A percentile compares a stretch with the other conserved stretches of the same genome.
Conservation (phyloP, 108 stramenopile species). For the Aurantiochytrium sp. region DNA sequence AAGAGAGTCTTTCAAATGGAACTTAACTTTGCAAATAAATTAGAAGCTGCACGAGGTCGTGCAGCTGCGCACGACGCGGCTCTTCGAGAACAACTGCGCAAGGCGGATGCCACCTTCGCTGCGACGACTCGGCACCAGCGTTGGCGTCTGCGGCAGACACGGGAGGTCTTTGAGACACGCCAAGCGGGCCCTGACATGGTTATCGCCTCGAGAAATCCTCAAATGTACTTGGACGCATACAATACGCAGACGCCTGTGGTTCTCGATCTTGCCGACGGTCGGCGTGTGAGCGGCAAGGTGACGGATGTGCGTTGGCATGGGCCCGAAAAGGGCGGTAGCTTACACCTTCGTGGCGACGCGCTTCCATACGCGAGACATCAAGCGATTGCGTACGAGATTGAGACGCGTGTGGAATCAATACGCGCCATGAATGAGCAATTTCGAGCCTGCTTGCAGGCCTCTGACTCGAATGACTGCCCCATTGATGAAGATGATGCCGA, state of each 20-base stretch:
- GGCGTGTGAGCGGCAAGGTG: neutral
- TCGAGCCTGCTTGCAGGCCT: neutral
- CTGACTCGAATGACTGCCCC: neutral
- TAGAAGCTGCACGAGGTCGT: neutral
- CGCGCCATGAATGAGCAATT: neutral
- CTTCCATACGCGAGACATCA: neutral
- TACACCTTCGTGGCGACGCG: neutral
- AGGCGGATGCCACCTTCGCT: neutral
- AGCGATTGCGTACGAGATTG: neutral
- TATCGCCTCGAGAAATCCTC: too few relatives aligned
- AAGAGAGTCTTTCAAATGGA: neutral
- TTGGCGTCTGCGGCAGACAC: neutral
- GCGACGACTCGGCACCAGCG: neutral
- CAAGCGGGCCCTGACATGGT: too few relatives aligned
- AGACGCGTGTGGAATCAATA: neutral
- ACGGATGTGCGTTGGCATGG: neutral
- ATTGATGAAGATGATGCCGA: too few relatives aligned
- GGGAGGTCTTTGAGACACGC: neutral
- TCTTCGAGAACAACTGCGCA: neutral
- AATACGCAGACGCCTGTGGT: neutral
- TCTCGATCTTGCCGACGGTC: too few relatives aligned
- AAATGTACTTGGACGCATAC: too few relatives aligned
- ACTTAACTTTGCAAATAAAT: neutral
- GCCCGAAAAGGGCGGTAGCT: neutral
- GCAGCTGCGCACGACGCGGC: neutral